These are phyloP conservation scores for Spathaspora girioi DNA, from an alignment of 805 yeast species.

Conservation along the genomic window DNA sequence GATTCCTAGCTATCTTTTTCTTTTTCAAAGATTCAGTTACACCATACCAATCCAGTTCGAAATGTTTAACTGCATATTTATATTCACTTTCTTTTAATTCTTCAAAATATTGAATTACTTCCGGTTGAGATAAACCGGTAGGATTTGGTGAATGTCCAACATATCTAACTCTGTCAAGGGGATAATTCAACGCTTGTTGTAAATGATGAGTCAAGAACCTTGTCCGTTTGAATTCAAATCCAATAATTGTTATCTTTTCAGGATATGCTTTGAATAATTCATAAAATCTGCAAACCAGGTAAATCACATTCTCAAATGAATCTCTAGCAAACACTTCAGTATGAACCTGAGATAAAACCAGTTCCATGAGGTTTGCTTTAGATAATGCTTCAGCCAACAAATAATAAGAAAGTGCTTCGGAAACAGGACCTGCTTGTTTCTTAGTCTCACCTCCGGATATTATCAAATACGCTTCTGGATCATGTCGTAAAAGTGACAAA, in stretches of 20 bases:
- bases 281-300: constrained; percentile 51
- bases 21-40: constrained; percentile 35
- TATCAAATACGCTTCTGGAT: constrained; percentile 34
- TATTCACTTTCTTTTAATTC: constrained; percentile 48
- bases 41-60: constrained; percentile 58
- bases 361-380: constrained; percentile 4
- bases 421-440: constrained; percentile 45
- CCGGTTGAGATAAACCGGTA: constrained; percentile 14
- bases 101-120: constrained; percentile 37
- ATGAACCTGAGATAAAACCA: constrained; percentile 25
- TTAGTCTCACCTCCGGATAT: constrained; percentile 75
- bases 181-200: constrained; percentile 42
- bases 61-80: constrained; percentile 50
- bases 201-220: constrained; percentile 59
- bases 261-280: constrained; percentile 51
- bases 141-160: constrained; percentile 59
- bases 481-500: constrained; percentile 28
- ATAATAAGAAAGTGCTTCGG: constrained; percentile 61
- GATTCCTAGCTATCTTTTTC: constrained; percentile 57
- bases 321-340: constrained; percentile 76
- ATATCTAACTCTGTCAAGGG: constrained; percentile 38
- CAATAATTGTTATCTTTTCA: constrained; percentile 49
- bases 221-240: constrained; percentile 68
- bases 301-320: constrained; percentile 73
- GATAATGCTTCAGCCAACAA: constrained; percentile 36